Conservation (phyloP, 495 filamentous ascomycete species). For the Opeltia flavorubescens region DNA sequence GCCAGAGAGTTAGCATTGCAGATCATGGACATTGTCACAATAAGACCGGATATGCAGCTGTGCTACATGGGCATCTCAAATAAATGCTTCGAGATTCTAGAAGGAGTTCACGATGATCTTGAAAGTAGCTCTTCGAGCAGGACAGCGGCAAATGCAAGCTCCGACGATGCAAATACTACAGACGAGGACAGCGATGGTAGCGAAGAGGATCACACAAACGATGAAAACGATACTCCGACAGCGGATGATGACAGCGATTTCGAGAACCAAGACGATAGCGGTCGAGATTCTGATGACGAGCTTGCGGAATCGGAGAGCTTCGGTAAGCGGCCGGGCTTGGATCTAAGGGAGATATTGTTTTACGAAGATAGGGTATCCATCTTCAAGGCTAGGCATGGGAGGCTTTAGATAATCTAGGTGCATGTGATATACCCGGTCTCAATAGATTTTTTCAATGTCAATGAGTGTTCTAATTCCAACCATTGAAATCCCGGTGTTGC, state of each 20-base stretch:
- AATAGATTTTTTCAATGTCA: too few relatives aligned
- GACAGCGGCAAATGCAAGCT: slow-evolving; percentile 14
- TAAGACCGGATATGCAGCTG: slow-evolving; percentile 73
- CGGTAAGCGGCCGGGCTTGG: slow-evolving; percentile 39
- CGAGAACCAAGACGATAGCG: slow-evolving; percentile 29
- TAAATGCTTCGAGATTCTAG: slow-evolving; percentile 85
- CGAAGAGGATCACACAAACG: slow-evolving; percentile 27
- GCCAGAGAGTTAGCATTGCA: slow-evolving; percentile 68
- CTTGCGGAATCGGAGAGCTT: slow-evolving; percentile 31
- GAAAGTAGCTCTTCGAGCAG: slow-evolving; percentile 19
- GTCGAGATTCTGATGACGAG: slow-evolving; percentile 36
- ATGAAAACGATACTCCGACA: slow-evolving; percentile 25
- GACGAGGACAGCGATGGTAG: slow-evolving; percentile 29
- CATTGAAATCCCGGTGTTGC: too few relatives aligned
- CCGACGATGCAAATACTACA: slow-evolving; percentile 24
- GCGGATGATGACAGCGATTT: slow-evolving; percentile 23
- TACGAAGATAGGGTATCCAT: slow-evolving; percentile 81
- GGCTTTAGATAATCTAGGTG: slow-evolving; percentile 31
- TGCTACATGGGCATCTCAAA: slow-evolving; percentile 67
- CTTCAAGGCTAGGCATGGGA: slow-evolving; percentile 65
- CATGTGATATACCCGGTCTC: too few relatives aligned
- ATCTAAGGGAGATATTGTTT: slow-evolving; percentile 73
- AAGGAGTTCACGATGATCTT: slow-evolving; percentile 29
- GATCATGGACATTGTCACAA: slow-evolving; percentile 70
- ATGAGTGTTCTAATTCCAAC: background rate